These are phyloP conservation scores for Calonectria pauciramosa DNA, from an alignment of 2,329 filamentous ascomycete species.

Conservation along the genomic window DNA sequence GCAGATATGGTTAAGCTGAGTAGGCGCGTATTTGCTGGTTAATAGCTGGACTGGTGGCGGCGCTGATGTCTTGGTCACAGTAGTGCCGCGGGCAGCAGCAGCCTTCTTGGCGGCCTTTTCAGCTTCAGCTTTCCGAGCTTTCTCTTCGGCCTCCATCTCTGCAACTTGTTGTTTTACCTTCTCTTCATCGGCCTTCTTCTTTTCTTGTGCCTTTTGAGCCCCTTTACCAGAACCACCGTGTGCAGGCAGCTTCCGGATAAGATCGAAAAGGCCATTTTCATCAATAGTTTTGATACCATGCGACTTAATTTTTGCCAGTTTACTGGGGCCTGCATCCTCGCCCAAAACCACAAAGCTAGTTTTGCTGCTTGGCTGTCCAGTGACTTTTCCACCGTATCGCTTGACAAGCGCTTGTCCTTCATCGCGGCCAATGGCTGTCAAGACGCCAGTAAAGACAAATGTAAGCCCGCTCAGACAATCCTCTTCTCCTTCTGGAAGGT, in stretches of 20 bases:
- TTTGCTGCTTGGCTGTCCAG: conserved; percentile 86
- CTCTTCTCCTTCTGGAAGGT: conserved; percentile 85
- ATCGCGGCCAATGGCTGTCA: conserved; percentile 84
- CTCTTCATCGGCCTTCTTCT: conserved; percentile 86
- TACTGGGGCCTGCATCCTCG: conserved; percentile 91
- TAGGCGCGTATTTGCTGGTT: conserved; percentile 96
- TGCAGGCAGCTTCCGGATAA: conserved; percentile 85
- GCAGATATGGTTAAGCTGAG: conserved; percentile 87
- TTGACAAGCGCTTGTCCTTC: conserved; percentile 91
- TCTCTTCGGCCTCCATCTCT: conserved; percentile 89
- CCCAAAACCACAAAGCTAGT: conserved; percentile 95
- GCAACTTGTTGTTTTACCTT: conserved; percentile 84
- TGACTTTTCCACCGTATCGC: conserved; percentile 93
- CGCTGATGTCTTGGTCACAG: conserved; percentile 54
- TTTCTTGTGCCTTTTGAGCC: conserved; percentile 86
- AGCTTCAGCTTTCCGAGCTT: conserved; percentile 65
- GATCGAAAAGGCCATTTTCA: conserved; percentile 89
- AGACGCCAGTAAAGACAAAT: conserved; percentile 95
- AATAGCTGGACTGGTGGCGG: conserved; percentile 78
- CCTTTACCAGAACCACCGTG: conserved; percentile 91
- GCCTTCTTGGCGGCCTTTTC: conserved; percentile 63
- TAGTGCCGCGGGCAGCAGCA: conserved; percentile 45
- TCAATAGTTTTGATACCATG: conserved; percentile 91
- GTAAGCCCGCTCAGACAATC: conserved; percentile 91
- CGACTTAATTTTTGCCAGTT: conserved; percentile 86